phyloP scores from a whole-genome alignment of 2,329 filamentous ascomycete species.

The Alternaria arborescens region DNA sequence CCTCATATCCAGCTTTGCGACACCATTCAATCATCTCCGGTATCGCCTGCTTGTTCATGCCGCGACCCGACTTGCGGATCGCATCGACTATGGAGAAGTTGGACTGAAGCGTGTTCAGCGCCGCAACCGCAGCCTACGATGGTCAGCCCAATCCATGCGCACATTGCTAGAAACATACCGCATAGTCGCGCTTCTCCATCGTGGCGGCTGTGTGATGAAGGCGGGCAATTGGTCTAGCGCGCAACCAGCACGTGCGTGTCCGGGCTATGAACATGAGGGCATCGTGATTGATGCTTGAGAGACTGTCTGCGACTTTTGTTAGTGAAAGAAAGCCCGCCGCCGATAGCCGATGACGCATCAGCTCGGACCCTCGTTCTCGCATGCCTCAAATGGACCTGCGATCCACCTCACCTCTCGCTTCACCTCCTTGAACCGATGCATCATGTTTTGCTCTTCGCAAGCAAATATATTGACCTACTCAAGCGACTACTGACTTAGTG shows the following conservation, averaged over 20 bases:
- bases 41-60: slow-evolving; percentile 77
- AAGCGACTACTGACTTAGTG: neutral
- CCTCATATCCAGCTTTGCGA: slow-evolving; percentile 76
- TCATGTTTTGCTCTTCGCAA: neutral
- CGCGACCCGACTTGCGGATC: slow-evolving; percentile 76
- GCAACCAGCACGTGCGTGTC: slow-evolving; percentile 29
- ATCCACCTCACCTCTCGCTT: neutral
- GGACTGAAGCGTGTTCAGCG: slow-evolving; percentile 79
- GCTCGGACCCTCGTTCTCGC: neutral
- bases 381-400: neutral
- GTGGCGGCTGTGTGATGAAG: slow-evolving; percentile 23
- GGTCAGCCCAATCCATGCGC: slow-evolving; percentile 25
- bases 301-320: slow-evolving; percentile 24
- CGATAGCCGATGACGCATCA: slow-evolving; percentile 37
- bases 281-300: slow-evolving; percentile 27
- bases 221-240: slow-evolving; percentile 20
- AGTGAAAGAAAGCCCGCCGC: slow-evolving; percentile 14
- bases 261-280: slow-evolving; percentile 44
- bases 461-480: neutral
- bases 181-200: slow-evolving; percentile 50
- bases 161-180: slow-evolving; percentile 30
- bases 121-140: slow-evolving; percentile 71
- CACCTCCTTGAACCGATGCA: neutral
- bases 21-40: slow-evolving; percentile 86
- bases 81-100: slow-evolving; percentile 82